Percentiles rank a stretch among this genome's conserved stretches.
These are phyloP conservation scores for Elymus sibiricus DNA, from an alignment of 176 grass and related monocot species.

Conservation along the genomic window DNA sequence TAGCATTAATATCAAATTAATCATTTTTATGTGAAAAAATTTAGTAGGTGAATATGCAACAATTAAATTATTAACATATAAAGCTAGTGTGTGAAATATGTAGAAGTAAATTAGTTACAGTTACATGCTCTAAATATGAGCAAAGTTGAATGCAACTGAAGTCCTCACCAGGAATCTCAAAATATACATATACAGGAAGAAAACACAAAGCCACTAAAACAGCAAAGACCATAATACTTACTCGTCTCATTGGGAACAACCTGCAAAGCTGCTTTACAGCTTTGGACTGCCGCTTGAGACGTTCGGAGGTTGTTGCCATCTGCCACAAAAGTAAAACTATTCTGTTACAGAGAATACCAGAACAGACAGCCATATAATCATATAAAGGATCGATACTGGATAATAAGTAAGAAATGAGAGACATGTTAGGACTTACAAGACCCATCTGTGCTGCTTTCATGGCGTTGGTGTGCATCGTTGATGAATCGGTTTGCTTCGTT, in stretches of 20 bases:
- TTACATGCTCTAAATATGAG: conserved; percentile 6
- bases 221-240: conserved; percentile 35
- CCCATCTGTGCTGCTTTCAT: conserved; percentile 50
- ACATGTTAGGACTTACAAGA: conserved; percentile 30
- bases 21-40: not conserved
- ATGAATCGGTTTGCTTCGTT: conserved; percentile 38
- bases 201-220: not conserved
- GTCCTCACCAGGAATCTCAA: not conserved
- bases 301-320: conserved; percentile 79
- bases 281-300: conserved; percentile 76
- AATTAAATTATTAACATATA: not conserved
- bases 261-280: conserved; percentile 86
- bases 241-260: conserved; percentile 77
- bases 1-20: not conserved
- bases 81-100: not conserved
- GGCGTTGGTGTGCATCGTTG: conserved; percentile 32
- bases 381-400: conserved; percentile 6
- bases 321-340: conserved; percentile 31
- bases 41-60: not conserved
- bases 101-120: not conserved
- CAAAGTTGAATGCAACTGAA: not conserved
- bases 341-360: conserved; percentile 10
- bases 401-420: not conserved
- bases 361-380: not conserved
- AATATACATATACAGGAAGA: not conserved